Conservation (phyloP, 306 rosid genomes). For the Coriaria nepalensis region DNA sequence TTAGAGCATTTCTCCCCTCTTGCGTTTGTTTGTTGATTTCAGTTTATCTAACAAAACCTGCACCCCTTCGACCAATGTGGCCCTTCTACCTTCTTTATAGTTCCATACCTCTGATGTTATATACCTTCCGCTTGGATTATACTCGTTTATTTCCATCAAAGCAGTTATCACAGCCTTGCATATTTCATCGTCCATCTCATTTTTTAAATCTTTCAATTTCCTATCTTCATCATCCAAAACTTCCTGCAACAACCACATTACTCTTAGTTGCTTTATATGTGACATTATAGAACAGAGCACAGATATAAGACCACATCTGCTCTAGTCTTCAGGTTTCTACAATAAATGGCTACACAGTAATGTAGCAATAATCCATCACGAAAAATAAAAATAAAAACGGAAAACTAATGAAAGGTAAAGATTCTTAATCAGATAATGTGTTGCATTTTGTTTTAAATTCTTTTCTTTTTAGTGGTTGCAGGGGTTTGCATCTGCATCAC, state of each 20-base stretch:
- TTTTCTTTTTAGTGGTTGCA: too few relatives aligned
- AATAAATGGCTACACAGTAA: too few relatives aligned
- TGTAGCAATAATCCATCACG: too few relatives aligned
- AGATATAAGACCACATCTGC: too few relatives aligned
- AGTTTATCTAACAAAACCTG: constrained; percentile 10
- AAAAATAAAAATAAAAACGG: too few relatives aligned
- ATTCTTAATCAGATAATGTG: too few relatives aligned
- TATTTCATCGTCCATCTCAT: constrained; percentile 26
- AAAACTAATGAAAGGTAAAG: too few relatives aligned
- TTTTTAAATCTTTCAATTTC: constrained; percentile 26
- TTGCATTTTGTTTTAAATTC: too few relatives aligned
- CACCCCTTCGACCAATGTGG: constrained; percentile 29
- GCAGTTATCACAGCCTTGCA: constrained; percentile 38
- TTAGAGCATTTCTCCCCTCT: constrained; percentile 6
- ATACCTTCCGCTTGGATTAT: constrained; percentile 56
- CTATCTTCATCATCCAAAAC: constrained; percentile 33
- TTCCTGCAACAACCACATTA: constrained; percentile 17
- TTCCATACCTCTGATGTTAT: constrained; percentile 43
- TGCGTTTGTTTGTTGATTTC: constrained; percentile 5
- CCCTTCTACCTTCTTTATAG: constrained; percentile 26
- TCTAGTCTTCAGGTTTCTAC: too few relatives aligned
- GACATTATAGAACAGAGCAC: not conserved
- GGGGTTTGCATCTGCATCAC: too few relatives aligned
- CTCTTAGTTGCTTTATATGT: too few relatives aligned
- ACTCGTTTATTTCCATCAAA: constrained; percentile 39